Evolutionary conservation across 1,284 basidiomycete species (phyloP), one percentile per base, ranked within the genome.

Genomic region (Xerocomus amazonicus): DNA sequence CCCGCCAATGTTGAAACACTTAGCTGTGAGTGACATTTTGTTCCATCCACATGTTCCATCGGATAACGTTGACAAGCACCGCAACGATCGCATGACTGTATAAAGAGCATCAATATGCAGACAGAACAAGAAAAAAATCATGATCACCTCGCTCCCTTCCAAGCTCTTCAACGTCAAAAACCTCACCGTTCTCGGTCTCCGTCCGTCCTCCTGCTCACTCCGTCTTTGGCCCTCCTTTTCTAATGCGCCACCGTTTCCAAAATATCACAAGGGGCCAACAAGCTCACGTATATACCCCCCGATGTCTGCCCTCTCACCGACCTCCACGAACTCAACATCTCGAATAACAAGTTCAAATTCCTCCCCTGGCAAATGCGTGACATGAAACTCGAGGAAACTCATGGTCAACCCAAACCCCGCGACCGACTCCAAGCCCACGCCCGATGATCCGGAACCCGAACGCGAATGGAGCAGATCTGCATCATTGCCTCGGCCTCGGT

Each of bases 321-420:
- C 42, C 73, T 90, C 3, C 70, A 72, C 34, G 77, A 80, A 38
- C 72, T 90, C 10, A 85, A 87, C 53, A 59, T 90, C 3, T 73
- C 80, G 0, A 73, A 74, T 49, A 90, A 90, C 63, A 66, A 68
- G 31, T 66, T 90, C 1, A 59, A 60, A 45, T 84, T 78, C 61
- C 68, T 90, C 0, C 87, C 87, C 10, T 75, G 81, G 4, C 85
- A 90, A 59, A 76, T 90, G 62, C 62, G 75, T 13, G 56, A 66
- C 28, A 76, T 89, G 76, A 70, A 62, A 9, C 71, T 85, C 1
- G 59, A 68, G 9, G 9, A 67, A 60, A 6, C 68, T 87, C 7
- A 54, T 61, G 14, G 57, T 87, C 3, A 64, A 76, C 32, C 78
- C 79, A 0, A 89, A 89, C 53, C 80, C 74, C 6, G 29, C 3